Evolutionary conservation across 2,329 filamentous ascomycete genomes (phyloP), one percentile per base, ranked within the genome.

Genomic region (Blastomyces percursus): DNA sequence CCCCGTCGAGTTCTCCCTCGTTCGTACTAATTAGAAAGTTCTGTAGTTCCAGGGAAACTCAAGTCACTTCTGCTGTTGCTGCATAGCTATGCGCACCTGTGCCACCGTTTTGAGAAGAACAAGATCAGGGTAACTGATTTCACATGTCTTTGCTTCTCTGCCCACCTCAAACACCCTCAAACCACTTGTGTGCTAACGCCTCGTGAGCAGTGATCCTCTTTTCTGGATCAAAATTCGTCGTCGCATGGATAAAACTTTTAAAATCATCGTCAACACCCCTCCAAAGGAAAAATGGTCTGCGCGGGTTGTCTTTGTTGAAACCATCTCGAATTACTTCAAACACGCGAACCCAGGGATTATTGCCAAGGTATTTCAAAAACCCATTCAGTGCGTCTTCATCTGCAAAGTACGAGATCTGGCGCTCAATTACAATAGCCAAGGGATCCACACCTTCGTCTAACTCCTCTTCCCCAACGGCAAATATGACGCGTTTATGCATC

Each of bases 331-430:
- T 71, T 48, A 74, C 71, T 57, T 72, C 69, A 52, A 79, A 73
- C 42, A 76, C 69, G 42, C 73, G 62, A 38, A 69, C 68, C 73
- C 74, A 79, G 21, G 74, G 75, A 64, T 74, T 77, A 27, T 74
- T 54, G 8, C 75, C 76, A 55, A 80, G 72, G 67, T 77, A 74
- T 57, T 73, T 70, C 46, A 81, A 66, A 62, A 81, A 71, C 24
- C 71, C 74, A 44, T 73, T 70, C 48, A 80, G 71, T 48, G 74
- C 73, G 4, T 78, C 69, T 69, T 71, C 69, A 64, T 81, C 75
- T 51, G 74, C 74, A 68, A 81, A 81, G 66, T 77, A 78, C 2
- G 78, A 81, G 16, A 81, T 73, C 64, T 80, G 79, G 27, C 76
- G 75, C 64, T 77, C 73, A 48, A 81, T 67, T 44, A 81, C 75